Evolutionary conservation across 805 yeast genomes (phyloP).

Genomic region (Yamadazyma insecticola): DNA sequence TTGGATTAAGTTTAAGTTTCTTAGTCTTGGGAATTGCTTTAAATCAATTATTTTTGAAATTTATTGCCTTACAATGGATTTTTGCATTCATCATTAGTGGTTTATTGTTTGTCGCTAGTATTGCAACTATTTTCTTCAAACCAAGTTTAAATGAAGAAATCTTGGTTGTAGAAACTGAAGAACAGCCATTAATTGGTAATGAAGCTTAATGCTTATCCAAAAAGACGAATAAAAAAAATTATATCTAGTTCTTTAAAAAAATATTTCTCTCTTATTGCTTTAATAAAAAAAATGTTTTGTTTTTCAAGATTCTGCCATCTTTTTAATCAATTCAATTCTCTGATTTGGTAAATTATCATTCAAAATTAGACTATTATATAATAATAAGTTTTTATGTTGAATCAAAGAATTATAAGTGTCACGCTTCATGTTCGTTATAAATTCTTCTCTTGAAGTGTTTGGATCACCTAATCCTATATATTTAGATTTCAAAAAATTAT

Average conservation of each 20-base stretch:
- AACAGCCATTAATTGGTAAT: constrained; percentile 4
- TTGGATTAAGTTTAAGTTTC: constrained; percentile 56
- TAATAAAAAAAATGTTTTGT: background rate
- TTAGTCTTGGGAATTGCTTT: constrained; percentile 63
- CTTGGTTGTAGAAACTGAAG: constrained; percentile 10
- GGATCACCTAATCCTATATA: constrained; percentile 76
- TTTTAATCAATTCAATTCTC: constrained; percentile 28
- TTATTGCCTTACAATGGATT: constrained; percentile 81
- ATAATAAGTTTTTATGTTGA: constrained; percentile 53
- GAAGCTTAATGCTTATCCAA: background rate
- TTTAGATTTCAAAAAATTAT: constrained; percentile 37
- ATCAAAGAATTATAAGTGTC: constrained; percentile 61
- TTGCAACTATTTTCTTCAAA: constrained; percentile 35
- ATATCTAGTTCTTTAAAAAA: too few species aligned
- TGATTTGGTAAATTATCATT: constrained; percentile 34
- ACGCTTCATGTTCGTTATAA: constrained; percentile 60
- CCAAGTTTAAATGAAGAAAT: constrained; percentile 10
- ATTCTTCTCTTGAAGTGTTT: constrained; percentile 64
- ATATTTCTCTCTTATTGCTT: too few species aligned
- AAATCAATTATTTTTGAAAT: constrained; percentile 63
- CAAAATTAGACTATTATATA: constrained; percentile 49
- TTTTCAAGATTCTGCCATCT: constrained; percentile 22
- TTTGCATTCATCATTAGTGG: constrained; percentile 70
- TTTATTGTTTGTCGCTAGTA: constrained; percentile 47
- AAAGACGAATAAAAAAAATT: background rate